Conservation (phyloP, 2,329 filamentous ascomycete genomes). For the Phialemoniopsis sp. region DNA sequence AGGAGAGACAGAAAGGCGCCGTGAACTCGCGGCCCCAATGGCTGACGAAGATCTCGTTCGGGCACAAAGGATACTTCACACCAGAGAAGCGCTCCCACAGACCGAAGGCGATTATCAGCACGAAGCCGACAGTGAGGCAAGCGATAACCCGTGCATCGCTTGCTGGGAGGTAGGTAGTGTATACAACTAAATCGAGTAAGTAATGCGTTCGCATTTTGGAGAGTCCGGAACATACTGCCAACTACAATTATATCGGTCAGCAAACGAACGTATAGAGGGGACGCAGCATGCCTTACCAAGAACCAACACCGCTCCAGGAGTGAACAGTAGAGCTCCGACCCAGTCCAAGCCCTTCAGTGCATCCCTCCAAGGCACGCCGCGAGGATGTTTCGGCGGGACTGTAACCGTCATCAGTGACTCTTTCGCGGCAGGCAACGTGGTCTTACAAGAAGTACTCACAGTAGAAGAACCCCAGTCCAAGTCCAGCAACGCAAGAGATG, state of each 20-base stretch:
- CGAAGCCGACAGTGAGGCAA: background rate
- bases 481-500: background rate
- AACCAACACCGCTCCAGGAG: slow-evolving; percentile 5
- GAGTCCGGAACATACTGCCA: too few species aligned
- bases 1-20: too few species aligned
- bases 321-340: slow-evolving; percentile 4
- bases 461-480: slow-evolving; percentile 1
- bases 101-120: background rate
- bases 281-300: slow-evolving; percentile 4
- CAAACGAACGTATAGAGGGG: background rate
- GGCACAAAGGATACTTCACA: slow-evolving; percentile 30
- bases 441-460: background rate
- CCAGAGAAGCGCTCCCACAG: background rate
- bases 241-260: too few species aligned
- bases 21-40: slow-evolving; percentile 25
- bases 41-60: slow-evolving; percentile 35
- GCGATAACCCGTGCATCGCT: background rate
- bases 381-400: slow-evolving; percentile 7
- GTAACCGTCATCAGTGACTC: background rate
- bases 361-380: slow-evolving; percentile 8
- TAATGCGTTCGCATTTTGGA: too few species aligned
- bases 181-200: background rate
- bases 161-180: background rate
- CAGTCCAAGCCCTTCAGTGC: slow-evolving; percentile 6
- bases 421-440: background rate